Evolutionary conservation across 1,284 basidiomycete genomes (phyloP).

Genomic region (Sporisorium scitamineum): DNA sequence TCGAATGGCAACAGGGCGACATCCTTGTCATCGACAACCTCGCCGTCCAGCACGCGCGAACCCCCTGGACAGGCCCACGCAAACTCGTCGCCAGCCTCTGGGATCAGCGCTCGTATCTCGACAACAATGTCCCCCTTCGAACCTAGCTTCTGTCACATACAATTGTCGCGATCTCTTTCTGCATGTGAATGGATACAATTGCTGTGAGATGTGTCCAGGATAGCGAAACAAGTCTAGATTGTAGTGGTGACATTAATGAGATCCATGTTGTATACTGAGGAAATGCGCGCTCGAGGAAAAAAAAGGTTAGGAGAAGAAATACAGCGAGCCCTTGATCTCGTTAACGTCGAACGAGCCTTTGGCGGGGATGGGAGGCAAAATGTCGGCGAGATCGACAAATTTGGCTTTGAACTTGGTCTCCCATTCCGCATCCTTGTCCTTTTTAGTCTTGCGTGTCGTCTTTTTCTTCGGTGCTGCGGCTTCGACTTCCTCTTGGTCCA

Average conservation of each 20-base stretch:
- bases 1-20: slow-evolving; percentile 50
- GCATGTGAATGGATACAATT: not conserved
- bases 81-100: slow-evolving; percentile 50
- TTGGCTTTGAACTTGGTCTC: slow-evolving; percentile 57
- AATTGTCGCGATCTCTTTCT: no score
- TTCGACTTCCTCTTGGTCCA: slow-evolving; percentile 17
- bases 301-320: slow-evolving; percentile 63
- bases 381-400: slow-evolving; percentile 81
- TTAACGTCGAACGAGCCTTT: slow-evolving; percentile 91
- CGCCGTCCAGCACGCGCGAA: slow-evolving; percentile 51
- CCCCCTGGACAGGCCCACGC: slow-evolving; percentile 47
- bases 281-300: not conserved
- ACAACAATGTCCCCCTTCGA: slow-evolving; percentile 27
- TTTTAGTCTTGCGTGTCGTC: slow-evolving; percentile 10
- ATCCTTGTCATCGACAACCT: slow-evolving; percentile 52
- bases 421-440: slow-evolving; percentile 33
- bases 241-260: slow-evolving; percentile 4
- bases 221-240: slow-evolving; percentile 1
- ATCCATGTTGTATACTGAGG: not conserved
- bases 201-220: slow-evolving; percentile 10
- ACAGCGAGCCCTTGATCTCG: slow-evolving; percentile 74
- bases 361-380: slow-evolving; percentile 84
- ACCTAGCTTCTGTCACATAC: slow-evolving; percentile 11
- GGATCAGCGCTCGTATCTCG: slow-evolving; percentile 46
- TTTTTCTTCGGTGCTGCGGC: slow-evolving; percentile 12